These are phyloP conservation scores for Leccinum subgranulosum DNA, from an alignment of 768 basidiomycete species.

Conservation along the genomic window DNA sequence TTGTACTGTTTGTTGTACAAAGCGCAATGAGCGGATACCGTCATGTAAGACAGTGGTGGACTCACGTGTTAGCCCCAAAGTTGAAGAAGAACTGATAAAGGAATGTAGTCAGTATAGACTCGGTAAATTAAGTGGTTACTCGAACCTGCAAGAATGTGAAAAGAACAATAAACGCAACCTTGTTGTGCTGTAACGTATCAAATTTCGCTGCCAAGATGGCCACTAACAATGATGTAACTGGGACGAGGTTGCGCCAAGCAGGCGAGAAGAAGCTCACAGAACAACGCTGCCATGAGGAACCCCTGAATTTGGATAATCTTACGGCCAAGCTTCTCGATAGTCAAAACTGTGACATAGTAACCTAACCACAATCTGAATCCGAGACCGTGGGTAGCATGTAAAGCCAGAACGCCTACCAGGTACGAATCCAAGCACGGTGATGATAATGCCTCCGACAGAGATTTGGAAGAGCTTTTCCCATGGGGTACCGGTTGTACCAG, in stretches of 20 bases:
- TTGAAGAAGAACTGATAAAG: constrained; percentile 70
- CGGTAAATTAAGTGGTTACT: neutral
- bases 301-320: constrained; percentile 77
- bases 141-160: constrained; percentile 64
- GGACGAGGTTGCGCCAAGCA: neutral
- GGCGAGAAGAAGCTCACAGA: constrained; percentile 40
- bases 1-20: constrained; percentile 36
- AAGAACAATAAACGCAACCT: constrained; percentile 62
- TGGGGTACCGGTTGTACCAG: constrained; percentile 50
- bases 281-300: constrained; percentile 66
- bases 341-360: constrained; percentile 66
- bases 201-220: constrained; percentile 69
- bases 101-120: neutral
- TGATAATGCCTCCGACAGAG: constrained; percentile 64
- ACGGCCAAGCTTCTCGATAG: constrained; percentile 70
- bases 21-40: neutral
- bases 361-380: constrained; percentile 34
- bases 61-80: constrained; percentile 71
- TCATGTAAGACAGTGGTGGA: constrained; percentile 1
- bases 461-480: constrained; percentile 69
- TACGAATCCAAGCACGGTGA: constrained; percentile 73
- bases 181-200: constrained; percentile 41
- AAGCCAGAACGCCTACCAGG: constrained; percentile 45
- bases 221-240: constrained; percentile 35
- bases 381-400: neutral